Evolutionary conservation across 306 rosid genomes (phyloP).

Genomic region (Cucumis sativus): Cucumber_9930_V3 NC_026655.2:29066501-29067000

Average conservation of each 20-base stretch:
- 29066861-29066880: constrained; percentile 8
- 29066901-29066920: not conserved
- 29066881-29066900: not conserved
- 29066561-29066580: not conserved
- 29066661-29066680: constrained; percentile 82
- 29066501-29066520: not conserved
- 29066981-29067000: constrained; percentile 53
- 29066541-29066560: constrained; percentile 13
- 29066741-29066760: not conserved
- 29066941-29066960: not conserved
- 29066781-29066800: constrained; percentile 33
- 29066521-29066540: not conserved
- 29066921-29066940: not conserved
- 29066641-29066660: constrained; percentile 66
- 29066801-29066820: constrained; percentile 97
- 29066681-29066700: constrained; percentile 38
- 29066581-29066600: constrained; percentile 55
- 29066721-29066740: too few relatives aligned
- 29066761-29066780: not conserved
- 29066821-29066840: constrained; percentile 95
- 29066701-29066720: not conserved
- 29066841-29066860: constrained; percentile 99
- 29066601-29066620: constrained; percentile 89
- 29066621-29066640: constrained; percentile 63
- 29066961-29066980: constrained; percentile 5